These are phyloP conservation scores for Candida sp. DNA, from an alignment of 1,139 yeast species.

Conservation along the genomic window DNA sequence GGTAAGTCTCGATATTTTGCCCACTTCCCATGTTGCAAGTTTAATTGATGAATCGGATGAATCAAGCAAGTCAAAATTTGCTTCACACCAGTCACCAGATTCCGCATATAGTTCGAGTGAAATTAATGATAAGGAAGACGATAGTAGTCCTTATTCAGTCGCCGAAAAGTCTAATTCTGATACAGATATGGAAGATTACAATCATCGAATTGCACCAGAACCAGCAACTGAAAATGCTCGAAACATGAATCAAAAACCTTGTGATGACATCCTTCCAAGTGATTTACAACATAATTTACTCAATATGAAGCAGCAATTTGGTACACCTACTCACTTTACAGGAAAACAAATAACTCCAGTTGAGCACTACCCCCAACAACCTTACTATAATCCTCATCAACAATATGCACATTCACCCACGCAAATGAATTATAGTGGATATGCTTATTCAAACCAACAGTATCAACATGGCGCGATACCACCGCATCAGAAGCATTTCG, in stretches of 20 bases:
- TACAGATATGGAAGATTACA: neutral
- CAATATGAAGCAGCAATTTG: neutral
- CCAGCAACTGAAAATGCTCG: neutral
- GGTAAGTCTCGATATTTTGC: neutral
- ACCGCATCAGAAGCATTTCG: neutral
- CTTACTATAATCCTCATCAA: neutral
- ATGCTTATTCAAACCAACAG: neutral
- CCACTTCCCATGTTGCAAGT: neutral
- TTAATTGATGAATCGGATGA: neutral
- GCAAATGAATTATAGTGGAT: neutral
- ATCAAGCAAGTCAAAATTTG: neutral
- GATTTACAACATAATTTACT: neutral
- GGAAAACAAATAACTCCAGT: neutral
- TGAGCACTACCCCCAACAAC: neutral
- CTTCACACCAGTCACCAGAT: neutral
- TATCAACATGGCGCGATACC: neutral
- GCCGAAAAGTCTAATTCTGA: neutral
- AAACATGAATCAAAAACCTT: neutral
- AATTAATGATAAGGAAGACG: neutral
- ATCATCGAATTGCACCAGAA: neutral
- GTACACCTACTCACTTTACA: neutral
- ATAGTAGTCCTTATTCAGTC: neutral
- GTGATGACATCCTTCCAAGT: neutral
- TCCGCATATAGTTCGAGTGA: neutral
- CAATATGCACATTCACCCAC: neutral